Evolutionary conservation across 2,329 filamentous ascomycete species (phyloP).

Genomic region (Dactylella cylindrospora): DNA sequence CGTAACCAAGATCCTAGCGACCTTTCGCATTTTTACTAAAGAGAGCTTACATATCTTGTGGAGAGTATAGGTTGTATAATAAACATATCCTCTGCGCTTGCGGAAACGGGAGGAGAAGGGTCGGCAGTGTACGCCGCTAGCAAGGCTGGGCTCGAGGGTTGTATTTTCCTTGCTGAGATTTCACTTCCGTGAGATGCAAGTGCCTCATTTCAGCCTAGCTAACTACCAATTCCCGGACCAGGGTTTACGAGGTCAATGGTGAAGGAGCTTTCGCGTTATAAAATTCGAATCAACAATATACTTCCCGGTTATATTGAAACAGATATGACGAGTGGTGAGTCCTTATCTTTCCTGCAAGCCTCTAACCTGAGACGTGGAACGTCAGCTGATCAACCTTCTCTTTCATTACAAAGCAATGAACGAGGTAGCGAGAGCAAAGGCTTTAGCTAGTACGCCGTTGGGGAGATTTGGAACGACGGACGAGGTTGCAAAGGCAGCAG

Average conservation of each 20-base stretch:
- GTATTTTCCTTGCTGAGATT: slow-evolving; percentile 44
- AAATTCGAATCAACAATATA: slow-evolving; percentile 76
- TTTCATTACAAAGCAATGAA: slow-evolving; percentile 9
- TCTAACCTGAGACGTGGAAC: no score
- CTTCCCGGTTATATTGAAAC: slow-evolving; percentile 81
- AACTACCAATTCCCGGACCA: no score
- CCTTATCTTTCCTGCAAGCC: no score
- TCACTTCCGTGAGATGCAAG: no score
- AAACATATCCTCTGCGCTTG: slow-evolving; percentile 78
- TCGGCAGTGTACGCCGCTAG: slow-evolving; percentile 74
- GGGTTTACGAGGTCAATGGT: slow-evolving; percentile 70
- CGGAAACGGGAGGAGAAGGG: slow-evolving; percentile 67
- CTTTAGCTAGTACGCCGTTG: slow-evolving; percentile 62
- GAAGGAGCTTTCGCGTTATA: slow-evolving; percentile 62
- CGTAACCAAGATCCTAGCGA: no score
- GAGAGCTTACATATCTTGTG: no score
- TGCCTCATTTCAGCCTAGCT: slow-evolving; percentile 26
- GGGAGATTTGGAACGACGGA: slow-evolving; percentile 66
- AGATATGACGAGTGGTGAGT: slow-evolving; percentile 72
- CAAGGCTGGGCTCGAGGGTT: slow-evolving; percentile 76
- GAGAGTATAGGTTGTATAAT: slow-evolving; percentile 71
- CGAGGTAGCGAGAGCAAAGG: slow-evolving; percentile 37
- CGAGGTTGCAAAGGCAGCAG: slow-evolving; percentile 78
- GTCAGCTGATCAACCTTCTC: no score
- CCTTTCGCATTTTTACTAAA: no score